Percentiles rank a stretch among this genome's conserved stretches.
phyloP scores from a whole-genome alignment of 2,329 filamentous ascomycete species.

The Xenosphaeropsis pyriputrescens region DNA sequence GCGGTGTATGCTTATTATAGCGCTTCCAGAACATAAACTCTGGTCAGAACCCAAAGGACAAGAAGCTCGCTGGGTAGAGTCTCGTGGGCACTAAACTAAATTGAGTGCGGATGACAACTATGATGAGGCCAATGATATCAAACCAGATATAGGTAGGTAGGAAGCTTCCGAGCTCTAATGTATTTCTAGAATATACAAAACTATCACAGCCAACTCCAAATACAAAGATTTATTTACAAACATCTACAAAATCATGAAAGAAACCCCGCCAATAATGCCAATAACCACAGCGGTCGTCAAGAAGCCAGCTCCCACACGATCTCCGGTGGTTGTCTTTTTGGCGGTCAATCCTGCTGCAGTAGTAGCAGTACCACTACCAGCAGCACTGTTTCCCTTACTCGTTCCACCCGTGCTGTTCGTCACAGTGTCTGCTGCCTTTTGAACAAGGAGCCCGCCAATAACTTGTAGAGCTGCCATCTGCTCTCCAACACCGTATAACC shows the following conservation, averaged over 20 bases:
- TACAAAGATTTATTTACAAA: background rate
- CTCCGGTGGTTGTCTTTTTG: constrained; percentile 27
- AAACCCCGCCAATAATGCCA: constrained; percentile 36
- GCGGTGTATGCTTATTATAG: too few species aligned
- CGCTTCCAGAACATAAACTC: too few species aligned
- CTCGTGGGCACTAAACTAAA: too few species aligned
- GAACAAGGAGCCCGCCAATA: constrained; percentile 39
- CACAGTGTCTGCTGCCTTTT: constrained; percentile 22
- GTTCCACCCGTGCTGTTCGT: constrained; percentile 42
- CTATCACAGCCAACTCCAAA: too few species aligned
- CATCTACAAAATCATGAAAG: constrained; percentile 26
- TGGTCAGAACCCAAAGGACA: too few species aligned
- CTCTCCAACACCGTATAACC: constrained; percentile 47
- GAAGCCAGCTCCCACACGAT: constrained; percentile 55
- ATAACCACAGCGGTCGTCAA: constrained; percentile 39
- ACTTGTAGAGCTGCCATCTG: constrained; percentile 58
- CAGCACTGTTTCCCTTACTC: constrained; percentile 23
- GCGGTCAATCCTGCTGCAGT: background rate
- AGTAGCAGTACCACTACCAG: constrained; percentile 5
- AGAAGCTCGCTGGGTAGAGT: too few species aligned
- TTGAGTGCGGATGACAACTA: too few species aligned
- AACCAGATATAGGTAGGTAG: too few species aligned
- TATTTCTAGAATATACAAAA: too few species aligned
- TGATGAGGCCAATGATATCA: too few species aligned
- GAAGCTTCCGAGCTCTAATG: too few species aligned